Percentiles rank a stretch among this genome's conserved stretches.
phyloP scores from a whole-genome alignment of 805 yeast genomes.

The Ascoidea rubescens region DNA sequence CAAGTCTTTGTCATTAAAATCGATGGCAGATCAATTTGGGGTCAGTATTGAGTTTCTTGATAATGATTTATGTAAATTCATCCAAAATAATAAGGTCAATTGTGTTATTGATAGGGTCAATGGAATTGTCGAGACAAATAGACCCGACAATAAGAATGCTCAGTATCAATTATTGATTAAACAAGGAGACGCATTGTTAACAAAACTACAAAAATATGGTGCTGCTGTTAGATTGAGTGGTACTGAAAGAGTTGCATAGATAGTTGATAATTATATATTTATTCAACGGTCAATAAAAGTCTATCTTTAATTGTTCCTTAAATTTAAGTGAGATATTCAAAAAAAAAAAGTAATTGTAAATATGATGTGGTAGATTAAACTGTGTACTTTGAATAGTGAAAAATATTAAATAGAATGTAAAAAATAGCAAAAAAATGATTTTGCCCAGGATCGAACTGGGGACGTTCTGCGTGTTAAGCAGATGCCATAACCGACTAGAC shows the following conservation, averaged over 20 bases:
- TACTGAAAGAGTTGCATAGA: slow-evolving; percentile 44
- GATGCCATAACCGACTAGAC: slow-evolving; percentile 99
- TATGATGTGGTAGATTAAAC: too few relatives aligned
- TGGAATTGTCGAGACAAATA: slow-evolving; percentile 87
- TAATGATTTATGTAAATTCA: slow-evolving; percentile 73
- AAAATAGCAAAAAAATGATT: slow-evolving; percentile 44
- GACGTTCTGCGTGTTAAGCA: slow-evolving; percentile 99
- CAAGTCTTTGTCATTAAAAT: slow-evolving; percentile 74
- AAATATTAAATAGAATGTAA: too few relatives aligned
- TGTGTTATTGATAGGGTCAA: slow-evolving; percentile 93
- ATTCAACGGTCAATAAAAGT: too few relatives aligned
- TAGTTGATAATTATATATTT: too few relatives aligned
- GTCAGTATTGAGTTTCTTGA: slow-evolving; percentile 83
- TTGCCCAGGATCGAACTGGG: slow-evolving; percentile 99
- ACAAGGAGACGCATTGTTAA: slow-evolving; percentile 84
- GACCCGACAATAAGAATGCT: slow-evolving; percentile 92
- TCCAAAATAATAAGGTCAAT: slow-evolving; percentile 85
- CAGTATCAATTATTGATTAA: slow-evolving; percentile 82
- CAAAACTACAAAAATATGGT: slow-evolving; percentile 91
- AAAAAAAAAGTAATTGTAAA: too few relatives aligned
- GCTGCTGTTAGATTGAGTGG: slow-evolving; percentile 96
- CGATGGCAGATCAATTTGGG: slow-evolving; percentile 91
- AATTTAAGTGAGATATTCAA: too few relatives aligned
- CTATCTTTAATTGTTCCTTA: too few relatives aligned
- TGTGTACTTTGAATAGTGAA: too few relatives aligned